phyloP scores from a whole-genome alignment of 2,329 filamentous ascomycete species.

The Albophoma yamanashiensis region DNA sequence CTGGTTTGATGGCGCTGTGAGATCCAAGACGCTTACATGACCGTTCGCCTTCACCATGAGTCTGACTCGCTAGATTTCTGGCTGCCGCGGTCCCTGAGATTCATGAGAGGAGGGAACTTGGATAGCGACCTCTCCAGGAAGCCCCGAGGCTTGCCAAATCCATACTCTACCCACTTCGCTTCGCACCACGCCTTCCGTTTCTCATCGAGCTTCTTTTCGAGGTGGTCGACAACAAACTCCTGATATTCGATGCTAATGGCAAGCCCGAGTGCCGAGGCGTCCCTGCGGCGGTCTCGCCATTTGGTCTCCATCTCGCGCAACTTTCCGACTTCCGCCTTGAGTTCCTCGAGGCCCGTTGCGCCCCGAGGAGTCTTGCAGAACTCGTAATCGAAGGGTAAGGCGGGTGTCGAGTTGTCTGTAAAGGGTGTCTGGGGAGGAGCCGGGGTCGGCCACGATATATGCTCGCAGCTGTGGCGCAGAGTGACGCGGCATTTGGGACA shows the following conservation, averaged over 20 bases:
- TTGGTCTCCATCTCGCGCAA: not conserved
- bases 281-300: not conserved
- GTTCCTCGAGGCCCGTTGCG: not conserved
- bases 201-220: not conserved
- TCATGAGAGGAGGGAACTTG: not conserved
- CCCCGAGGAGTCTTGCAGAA: conserved; percentile 7
- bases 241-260: too few species aligned
- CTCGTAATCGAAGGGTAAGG: conserved; percentile 9
- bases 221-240: not conserved
- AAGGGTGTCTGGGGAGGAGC: not conserved
- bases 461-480: conserved; percentile 10
- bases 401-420: not conserved
- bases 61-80: not conserved
- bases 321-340: not conserved
- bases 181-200: not conserved
- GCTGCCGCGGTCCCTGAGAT: not conserved
- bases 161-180: not conserved
- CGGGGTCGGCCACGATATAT: conserved; percentile 2
- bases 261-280: not conserved
- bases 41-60: not conserved
- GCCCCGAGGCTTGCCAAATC: not conserved
- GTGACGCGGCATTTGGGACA: conserved; percentile 7
- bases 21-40: not conserved
- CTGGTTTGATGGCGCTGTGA: not conserved
- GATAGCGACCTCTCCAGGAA: not conserved